A percentile compares a stretch with the other conserved stretches of the same genome.
phyloP scores from a whole-genome alignment of 2,329 filamentous ascomycete genomes.

The Colletotrichum lupini region DNA sequence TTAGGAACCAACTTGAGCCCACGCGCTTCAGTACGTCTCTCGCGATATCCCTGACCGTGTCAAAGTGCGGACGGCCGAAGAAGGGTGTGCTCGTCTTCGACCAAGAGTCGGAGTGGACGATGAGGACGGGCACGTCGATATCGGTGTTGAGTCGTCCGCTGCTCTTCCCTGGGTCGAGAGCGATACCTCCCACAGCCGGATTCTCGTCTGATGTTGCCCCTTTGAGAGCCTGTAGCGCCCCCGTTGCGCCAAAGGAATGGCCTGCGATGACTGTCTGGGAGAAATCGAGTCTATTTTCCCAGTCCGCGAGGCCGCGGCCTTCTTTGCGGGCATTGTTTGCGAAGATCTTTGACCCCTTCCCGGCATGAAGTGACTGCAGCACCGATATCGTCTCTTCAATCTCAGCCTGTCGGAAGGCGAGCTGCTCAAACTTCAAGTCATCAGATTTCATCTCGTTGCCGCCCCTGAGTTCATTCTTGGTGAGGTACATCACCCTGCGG shows the following conservation, averaged over 20 bases:
- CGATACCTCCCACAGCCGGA: constrained; percentile 68
- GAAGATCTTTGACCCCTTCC: constrained; percentile 53
- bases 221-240: constrained; percentile 67
- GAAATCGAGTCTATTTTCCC: constrained; percentile 64
- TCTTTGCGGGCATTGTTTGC: constrained; percentile 58
- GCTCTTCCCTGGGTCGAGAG: constrained; percentile 74
- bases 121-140: constrained; percentile 66
- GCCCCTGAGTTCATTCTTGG: constrained; percentile 3
- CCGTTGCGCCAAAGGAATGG: constrained; percentile 75
- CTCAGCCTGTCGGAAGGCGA: constrained; percentile 62
- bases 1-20: constrained; percentile 64
- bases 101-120: constrained; percentile 75
- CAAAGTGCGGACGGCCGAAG: constrained; percentile 73
- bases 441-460: constrained; percentile 44
- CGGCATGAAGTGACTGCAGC: constrained; percentile 42
- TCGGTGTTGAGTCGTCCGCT: constrained; percentile 71
- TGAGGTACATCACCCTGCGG: constrained; percentile 16
- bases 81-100: constrained; percentile 66
- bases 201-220: constrained; percentile 50
- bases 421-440: constrained; percentile 57
- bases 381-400: constrained; percentile 57
- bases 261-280: constrained; percentile 68
- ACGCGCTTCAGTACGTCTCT: constrained; percentile 52
- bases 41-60: constrained; percentile 66
- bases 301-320: constrained; percentile 58